Conservation (phyloP, 768 basidiomycete genomes). For the Pleurotus salmoneostramineus region DNA sequence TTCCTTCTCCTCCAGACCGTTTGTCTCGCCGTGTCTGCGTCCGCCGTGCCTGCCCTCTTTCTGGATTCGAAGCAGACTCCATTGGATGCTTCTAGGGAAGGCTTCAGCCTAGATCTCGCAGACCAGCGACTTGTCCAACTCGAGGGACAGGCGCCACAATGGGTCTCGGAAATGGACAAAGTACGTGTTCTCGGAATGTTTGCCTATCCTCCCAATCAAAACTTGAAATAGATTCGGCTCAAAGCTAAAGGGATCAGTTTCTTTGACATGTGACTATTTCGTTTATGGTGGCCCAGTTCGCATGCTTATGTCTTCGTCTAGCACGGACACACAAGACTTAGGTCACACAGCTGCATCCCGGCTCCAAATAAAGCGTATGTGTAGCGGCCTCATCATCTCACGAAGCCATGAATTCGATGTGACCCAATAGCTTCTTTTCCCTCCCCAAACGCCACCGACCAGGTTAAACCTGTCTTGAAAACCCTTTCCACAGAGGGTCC, state of each 20-base stretch:
- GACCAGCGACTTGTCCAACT: slow-evolving; percentile 74
- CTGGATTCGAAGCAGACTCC: neutral
- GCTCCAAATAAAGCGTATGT: slow-evolving; percentile 33
- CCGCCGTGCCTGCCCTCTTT: neutral
- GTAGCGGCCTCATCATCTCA: slow-evolving; percentile 11
- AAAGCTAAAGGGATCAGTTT: slow-evolving; percentile 78
- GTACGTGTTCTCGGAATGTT: slow-evolving; percentile 26
- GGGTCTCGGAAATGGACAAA: slow-evolving; percentile 92
- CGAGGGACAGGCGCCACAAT: slow-evolving; percentile 63
- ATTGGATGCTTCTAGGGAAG: slow-evolving; percentile 26
- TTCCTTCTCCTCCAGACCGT: neutral
- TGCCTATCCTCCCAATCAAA: slow-evolving; percentile 6
- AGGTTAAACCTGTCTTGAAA: slow-evolving; percentile 56
- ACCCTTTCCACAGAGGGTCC: slow-evolving; percentile 66
- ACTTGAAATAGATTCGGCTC: slow-evolving; percentile 55
- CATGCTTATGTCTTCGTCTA: slow-evolving; percentile 23
- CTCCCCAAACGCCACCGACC: slow-evolving; percentile 55
- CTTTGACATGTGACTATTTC: slow-evolving; percentile 71
- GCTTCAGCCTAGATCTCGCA: slow-evolving; percentile 70
- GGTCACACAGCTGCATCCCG: slow-evolving; percentile 36
- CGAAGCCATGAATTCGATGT: slow-evolving; percentile 16
- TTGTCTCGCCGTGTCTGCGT: slow-evolving; percentile 5
- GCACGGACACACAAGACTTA: slow-evolving; percentile 72
- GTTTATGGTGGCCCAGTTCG: slow-evolving; percentile 3
- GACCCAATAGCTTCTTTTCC: slow-evolving; percentile 45